Evolutionary conservation across 176 grass and related monocot species (phyloP).

Genomic region (Oryza meridionalis): DNA sequence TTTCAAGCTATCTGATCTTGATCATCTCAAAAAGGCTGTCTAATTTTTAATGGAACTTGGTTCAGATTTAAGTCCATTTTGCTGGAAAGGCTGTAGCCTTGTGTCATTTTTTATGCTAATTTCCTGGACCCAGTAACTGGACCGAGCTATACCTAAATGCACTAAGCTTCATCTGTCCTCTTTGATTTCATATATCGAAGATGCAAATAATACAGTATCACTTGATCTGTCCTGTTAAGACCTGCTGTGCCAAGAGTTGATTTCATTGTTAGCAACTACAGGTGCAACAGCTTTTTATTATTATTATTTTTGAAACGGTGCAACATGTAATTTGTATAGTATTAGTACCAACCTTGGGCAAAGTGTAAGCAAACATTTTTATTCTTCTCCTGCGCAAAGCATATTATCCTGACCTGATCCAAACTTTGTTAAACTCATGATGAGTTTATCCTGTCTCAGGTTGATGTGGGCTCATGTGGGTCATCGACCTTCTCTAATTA

Average conservation of each 20-base stretch:
- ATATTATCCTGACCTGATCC: background rate
- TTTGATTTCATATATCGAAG: background rate
- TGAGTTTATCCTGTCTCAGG: background rate
- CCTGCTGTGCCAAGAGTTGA: background rate
- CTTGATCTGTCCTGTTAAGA: background rate
- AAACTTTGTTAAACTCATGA: background rate
- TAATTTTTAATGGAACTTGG: background rate
- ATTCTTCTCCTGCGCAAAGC: background rate
- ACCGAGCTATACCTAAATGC: background rate
- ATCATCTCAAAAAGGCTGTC: background rate
- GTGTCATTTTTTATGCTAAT: conserved; percentile 1
- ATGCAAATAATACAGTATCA: background rate
- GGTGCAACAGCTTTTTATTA: background rate
- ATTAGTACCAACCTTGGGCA: background rate
- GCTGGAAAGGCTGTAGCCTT: background rate
- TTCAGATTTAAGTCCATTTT: conserved; percentile 3
- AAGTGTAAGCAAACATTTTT: background rate
- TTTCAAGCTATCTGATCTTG: background rate
- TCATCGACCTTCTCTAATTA: background rate
- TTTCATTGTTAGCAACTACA: background rate
- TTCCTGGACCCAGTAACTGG: background rate
- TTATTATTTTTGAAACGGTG: too few relatives aligned
- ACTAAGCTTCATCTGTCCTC: background rate
- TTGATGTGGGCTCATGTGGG: background rate
- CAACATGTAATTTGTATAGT: background rate